Percentiles rank a stretch among this genome's conserved stretches.
Evolutionary conservation across 192 early-diverging fungal species (phyloP).

Genomic region (Coemansia sp.): DNA sequence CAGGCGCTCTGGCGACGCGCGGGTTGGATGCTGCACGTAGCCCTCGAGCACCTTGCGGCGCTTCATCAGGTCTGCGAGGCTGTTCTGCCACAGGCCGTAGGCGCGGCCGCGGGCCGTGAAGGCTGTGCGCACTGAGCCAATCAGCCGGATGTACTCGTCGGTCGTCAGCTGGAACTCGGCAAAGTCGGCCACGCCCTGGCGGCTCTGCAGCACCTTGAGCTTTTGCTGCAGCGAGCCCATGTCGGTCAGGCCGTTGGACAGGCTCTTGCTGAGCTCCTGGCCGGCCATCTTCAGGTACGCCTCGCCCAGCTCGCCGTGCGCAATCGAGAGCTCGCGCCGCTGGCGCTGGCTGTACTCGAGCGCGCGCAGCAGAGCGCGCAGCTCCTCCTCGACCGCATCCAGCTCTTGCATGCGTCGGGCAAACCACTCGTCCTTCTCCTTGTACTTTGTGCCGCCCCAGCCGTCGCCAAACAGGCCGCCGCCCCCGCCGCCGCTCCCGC

Average conservation of each 20-base stretch:
- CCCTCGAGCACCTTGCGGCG: constrained; percentile 70
- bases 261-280: constrained; percentile 68
- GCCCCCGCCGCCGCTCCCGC: constrained; percentile 8
- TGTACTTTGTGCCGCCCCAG: constrained; percentile 67
- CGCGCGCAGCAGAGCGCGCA: constrained; percentile 74
- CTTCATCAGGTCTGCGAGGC: constrained; percentile 69
- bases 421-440: constrained; percentile 81
- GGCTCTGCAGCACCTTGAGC: constrained; percentile 77
- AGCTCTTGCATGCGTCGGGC: constrained; percentile 73
- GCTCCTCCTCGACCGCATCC: constrained; percentile 77
- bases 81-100: constrained; percentile 70
- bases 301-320: constrained; percentile 80
- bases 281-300: constrained; percentile 72
- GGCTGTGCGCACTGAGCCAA: constrained; percentile 79
- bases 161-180: constrained; percentile 74
- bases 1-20: constrained; percentile 38
- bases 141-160: constrained; percentile 90
- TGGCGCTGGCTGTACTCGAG: constrained; percentile 79
- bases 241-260: constrained; percentile 68
- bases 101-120: constrained; percentile 75
- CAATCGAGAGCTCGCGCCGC: constrained; percentile 68
- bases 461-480: constrained; percentile 70
- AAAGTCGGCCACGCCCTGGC: constrained; percentile 78
- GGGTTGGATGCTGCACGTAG: constrained; percentile 50
- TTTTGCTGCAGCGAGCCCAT: constrained; percentile 82